Evolutionary conservation across 495 filamentous ascomycete genomes (phyloP), one percentile per base, ranked within the genome.

Genomic region (Evansstolkia leycettana): DNA sequence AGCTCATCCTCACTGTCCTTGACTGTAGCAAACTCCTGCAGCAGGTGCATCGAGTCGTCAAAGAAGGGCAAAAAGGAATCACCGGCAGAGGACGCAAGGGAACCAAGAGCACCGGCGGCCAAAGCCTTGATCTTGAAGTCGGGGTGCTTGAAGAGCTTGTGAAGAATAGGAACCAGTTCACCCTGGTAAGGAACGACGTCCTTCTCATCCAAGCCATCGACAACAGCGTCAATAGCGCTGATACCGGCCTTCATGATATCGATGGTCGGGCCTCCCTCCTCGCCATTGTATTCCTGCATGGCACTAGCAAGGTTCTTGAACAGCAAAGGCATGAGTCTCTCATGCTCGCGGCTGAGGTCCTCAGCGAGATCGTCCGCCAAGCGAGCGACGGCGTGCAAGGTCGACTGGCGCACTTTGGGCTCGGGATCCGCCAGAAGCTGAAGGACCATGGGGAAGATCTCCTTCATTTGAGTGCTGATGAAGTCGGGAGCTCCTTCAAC

Each of bases 401-500:
- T 78, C 26, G 87, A 81, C 52, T 87, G 80, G 29, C 90, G 75
- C 34, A 98, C 90, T 51, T 78, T 77, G 42, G 75, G 62, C 34
- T 85, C 85, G 3, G 70, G 67, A 46, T 98, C 90, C 45, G 82
- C 78, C 13, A 98, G 73, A 6, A 98, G 73, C 51, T 77, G 77
- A 29, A 95, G 67, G 38, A 95, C 77, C 38, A 82, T 69, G 25
- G 90, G 92, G 58, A 95, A 78, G 50, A 94, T 80, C 41, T 78
- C 74, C 50, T 77, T 69, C 49, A 93, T 72, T 65, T 95, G 87
- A 7, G 85, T 90, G 40, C 79, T 81, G 47, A 95, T 80, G 60
- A 95, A 95, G 48, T 95, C 90, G 6, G 90, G 90, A 24, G 90
- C 92, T 42, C 90, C 90, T 61, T 98, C 90, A 34, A 94, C 90